A percentile compares a stretch with the other conserved stretches of the same genome.
Conservation (phyloP, 2,329 filamentous ascomycete genomes). For the Colletotrichum noveboracense region DNA sequence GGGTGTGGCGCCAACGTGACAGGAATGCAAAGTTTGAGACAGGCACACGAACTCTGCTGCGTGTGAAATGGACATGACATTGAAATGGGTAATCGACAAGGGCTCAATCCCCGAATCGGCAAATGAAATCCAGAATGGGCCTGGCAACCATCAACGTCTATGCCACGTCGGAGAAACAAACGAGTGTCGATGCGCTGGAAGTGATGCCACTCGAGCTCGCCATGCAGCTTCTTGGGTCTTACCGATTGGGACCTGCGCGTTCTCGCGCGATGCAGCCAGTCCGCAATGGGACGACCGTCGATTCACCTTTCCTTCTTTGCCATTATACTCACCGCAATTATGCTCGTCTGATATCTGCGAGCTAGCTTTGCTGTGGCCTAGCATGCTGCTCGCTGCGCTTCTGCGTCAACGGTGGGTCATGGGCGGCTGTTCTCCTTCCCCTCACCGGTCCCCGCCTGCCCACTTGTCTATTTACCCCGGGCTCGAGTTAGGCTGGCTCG, state of each 20-base stretch:
- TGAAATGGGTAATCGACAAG: not conserved
- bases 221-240: not conserved
- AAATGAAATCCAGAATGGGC: not conserved
- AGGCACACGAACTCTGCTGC: not conserved
- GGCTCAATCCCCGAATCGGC: not conserved
- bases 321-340: slow-evolving; percentile 7
- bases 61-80: not conserved
- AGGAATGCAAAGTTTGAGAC: not conserved
- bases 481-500: not conserved
- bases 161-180: not conserved
- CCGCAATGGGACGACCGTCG: not conserved
- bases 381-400: not conserved
- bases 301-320: not conserved
- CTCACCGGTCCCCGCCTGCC: not conserved
- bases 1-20: not conserved
- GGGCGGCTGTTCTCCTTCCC: not conserved
- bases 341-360: not conserved
- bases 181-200: not conserved
- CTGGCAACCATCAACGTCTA: not conserved
- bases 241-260: not conserved
- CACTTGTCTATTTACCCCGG: not conserved
- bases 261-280: not conserved
- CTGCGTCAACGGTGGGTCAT: not conserved
- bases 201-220: not conserved
- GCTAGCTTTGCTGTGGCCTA: not conserved